Evolutionary conservation across 2,329 filamentous ascomycete genomes (phyloP).

Genomic region (Scolecobasidium constrictum): DNA sequence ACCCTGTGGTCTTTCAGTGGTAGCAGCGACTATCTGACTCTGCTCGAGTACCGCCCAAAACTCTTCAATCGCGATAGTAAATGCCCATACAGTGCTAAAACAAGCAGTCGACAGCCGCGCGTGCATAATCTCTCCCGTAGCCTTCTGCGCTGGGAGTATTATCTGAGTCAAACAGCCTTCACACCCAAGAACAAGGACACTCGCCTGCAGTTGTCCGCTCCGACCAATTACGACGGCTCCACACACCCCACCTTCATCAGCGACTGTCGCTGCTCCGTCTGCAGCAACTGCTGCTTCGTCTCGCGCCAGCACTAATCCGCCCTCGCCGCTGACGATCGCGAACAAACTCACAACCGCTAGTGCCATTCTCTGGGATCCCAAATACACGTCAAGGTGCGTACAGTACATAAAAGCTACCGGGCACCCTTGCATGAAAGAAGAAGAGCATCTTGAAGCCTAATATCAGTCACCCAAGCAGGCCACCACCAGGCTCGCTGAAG

Average conservation of each 20-base stretch:
- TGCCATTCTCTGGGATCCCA: conserved; percentile 38
- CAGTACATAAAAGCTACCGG: no score
- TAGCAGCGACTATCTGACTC: no score
- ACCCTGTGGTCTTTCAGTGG: no score
- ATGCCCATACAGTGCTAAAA: no score
- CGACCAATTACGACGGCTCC: neutral
- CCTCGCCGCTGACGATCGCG: conserved; percentile 29
- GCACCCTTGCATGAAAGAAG: no score
- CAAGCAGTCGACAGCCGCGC: no score
- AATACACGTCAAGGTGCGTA: conserved; percentile 9
- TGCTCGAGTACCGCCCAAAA: no score
- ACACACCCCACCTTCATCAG: neutral
- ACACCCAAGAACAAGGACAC: neutral
- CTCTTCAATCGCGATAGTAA: no score
- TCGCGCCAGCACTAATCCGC: conserved; percentile 17
- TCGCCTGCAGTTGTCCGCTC: neutral
- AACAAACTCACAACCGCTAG: conserved; percentile 37
- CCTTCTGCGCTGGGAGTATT: no score
- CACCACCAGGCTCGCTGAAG: conserved; percentile 32
- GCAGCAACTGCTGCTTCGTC: neutral
- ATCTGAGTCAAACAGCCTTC: no score
- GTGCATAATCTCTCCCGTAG: neutral
- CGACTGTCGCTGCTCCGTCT: no score
- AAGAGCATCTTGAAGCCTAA: neutral
- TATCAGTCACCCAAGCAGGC: conserved; percentile 28